Conservation (phyloP, 345 rosid genomes). For the Gossypium mustelinum region DNA sequence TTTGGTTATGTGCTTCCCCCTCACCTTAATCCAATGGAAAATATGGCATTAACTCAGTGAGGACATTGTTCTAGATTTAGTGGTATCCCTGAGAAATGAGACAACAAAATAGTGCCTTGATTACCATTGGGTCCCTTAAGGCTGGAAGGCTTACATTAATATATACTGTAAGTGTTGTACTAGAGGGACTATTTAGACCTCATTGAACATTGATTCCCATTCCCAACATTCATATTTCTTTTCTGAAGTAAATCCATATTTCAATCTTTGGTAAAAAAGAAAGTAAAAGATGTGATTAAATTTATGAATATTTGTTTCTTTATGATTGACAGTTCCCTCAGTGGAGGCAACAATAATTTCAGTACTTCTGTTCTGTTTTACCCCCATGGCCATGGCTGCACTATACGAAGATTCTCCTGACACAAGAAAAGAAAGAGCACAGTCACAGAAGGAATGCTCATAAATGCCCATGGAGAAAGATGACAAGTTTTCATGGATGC, state of each 20-base stretch:
- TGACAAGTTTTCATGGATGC: conserved; percentile 12
- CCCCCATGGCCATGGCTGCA: conserved; percentile 6
- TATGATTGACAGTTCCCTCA: neutral
- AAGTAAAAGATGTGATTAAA: neutral
- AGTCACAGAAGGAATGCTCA: neutral
- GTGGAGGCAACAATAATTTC: neutral
- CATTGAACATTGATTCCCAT: neutral
- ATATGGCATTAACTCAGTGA: neutral
- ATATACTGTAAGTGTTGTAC: neutral
- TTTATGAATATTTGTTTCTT: neutral
- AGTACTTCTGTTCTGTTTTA: neutral
- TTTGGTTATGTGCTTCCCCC: neutral
- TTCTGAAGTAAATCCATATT: neutral
- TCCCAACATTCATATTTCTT: neutral
- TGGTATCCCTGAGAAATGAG: neutral
- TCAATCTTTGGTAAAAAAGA: neutral
- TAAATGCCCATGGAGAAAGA: neutral
- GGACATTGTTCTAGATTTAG: neutral
- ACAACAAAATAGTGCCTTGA: neutral
- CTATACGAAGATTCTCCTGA: conserved; percentile 13
- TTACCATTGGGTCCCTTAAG: neutral
- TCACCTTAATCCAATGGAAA: neutral
- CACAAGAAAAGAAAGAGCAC: neutral
- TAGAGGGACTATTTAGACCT: neutral
- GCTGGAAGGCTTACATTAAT: neutral